phyloP scores from a whole-genome alignment of 352 stramenopile species.

The Pythium rhizo-oryzae region DNA sequence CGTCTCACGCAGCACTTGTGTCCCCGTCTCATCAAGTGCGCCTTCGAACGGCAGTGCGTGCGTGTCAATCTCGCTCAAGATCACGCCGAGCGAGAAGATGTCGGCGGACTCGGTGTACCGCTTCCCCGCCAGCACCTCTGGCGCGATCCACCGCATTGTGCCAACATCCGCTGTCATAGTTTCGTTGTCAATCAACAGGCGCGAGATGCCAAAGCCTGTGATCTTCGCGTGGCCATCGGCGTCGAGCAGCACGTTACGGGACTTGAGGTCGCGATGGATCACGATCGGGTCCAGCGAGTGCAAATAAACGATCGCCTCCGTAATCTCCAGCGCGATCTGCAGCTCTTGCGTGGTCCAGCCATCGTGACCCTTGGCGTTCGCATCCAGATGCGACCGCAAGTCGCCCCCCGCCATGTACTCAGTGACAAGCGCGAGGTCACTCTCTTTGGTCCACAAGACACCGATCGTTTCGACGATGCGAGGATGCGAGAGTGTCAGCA shows the following conservation, averaged over 20 bases:
- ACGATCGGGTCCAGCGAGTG: conserved; percentile 60
- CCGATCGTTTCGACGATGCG: conserved; percentile 27
- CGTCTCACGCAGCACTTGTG: conserved; percentile 2
- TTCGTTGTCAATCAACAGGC: conserved; percentile 8
- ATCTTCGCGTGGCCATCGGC: background rate
- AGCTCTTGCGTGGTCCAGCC: conserved; percentile 4
- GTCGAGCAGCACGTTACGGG: conserved; percentile 6
- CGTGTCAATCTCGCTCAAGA: conserved; percentile 16
- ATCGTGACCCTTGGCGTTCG: too few relatives aligned
- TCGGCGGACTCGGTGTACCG: conserved; percentile 10
- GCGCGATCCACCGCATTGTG: conserved; percentile 16
- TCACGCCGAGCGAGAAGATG: conserved; percentile 19
- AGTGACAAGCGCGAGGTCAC: conserved; percentile 20
- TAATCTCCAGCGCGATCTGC: conserved; percentile 21
- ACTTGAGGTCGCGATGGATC: conserved; percentile 81
- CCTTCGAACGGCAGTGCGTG: conserved; percentile 4
- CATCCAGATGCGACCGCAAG: conserved; percentile 7
- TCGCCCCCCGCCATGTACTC: conserved; percentile 31
- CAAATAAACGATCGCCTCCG: conserved; percentile 24
- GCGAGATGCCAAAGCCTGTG: background rate
- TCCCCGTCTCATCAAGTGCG: conserved; percentile 5
- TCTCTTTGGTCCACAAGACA: conserved; percentile 32
- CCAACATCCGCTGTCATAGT: conserved; percentile 4
- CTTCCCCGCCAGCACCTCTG: conserved; percentile 10
- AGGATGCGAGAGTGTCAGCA: conserved; percentile 10